Evolutionary conservation across 2,329 filamentous ascomycete species (phyloP).

Genomic region (Grosmannia serpens): DNA sequence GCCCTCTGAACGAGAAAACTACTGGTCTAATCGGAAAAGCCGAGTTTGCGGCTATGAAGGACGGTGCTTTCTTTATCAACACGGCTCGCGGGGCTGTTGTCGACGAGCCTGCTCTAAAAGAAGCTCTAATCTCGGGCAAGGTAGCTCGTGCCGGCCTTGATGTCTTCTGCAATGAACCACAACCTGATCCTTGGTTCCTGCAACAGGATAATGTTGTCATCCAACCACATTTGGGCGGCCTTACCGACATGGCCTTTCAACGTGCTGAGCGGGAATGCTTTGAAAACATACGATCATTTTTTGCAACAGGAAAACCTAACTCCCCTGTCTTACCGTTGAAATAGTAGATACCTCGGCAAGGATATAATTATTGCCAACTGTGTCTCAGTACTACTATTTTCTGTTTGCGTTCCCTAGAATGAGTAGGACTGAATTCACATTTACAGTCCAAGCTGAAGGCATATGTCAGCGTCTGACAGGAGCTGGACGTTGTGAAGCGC

Average conservation of each 20-base stretch:
- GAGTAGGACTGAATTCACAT: too few relatives aligned
- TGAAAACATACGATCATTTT: constrained; percentile 11
- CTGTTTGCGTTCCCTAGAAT: too few relatives aligned
- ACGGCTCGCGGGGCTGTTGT: constrained; percentile 5
- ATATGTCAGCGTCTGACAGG: too few relatives aligned
- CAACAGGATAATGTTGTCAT: not conserved
- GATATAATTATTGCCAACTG: too few relatives aligned
- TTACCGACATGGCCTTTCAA: constrained; percentile 13
- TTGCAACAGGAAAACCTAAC: constrained; percentile 2
- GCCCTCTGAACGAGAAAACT: constrained; percentile 29
- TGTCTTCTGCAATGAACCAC: constrained; percentile 25
- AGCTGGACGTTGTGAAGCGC: too few relatives aligned
- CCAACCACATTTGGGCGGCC: constrained; percentile 13
- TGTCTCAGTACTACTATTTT: too few relatives aligned
- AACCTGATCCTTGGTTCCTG: constrained; percentile 46
- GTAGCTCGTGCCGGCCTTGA: constrained; percentile 35
- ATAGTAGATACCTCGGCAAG: too few relatives aligned
- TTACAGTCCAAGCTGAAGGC: too few relatives aligned
- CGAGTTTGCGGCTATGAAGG: constrained; percentile 23
- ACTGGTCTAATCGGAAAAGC: constrained; percentile 14
- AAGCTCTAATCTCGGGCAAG: not conserved
- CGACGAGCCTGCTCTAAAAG: constrained; percentile 4
- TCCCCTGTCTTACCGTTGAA: too few relatives aligned
- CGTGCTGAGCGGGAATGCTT: constrained; percentile 17
- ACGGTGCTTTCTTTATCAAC: constrained; percentile 5